Conservation (phyloP, 106 monocot genomes). For the Chionographis japonica region DNA sequence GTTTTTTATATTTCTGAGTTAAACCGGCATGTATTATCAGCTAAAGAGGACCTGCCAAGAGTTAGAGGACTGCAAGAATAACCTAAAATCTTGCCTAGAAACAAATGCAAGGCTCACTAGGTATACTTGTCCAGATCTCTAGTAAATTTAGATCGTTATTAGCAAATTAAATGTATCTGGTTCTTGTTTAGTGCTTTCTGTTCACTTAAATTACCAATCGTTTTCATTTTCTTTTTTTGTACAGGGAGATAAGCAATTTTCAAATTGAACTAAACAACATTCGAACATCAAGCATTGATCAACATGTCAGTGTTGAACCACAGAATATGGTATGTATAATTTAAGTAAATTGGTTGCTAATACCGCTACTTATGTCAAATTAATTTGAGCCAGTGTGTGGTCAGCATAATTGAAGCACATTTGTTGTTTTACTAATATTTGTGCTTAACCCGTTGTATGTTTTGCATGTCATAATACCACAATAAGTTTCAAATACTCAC, state of each 20-base stretch:
- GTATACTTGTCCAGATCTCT: constrained; percentile 19
- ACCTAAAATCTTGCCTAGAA: constrained; percentile 61
- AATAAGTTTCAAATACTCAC: background rate
- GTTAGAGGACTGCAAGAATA: constrained; percentile 66
- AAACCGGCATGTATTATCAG: constrained; percentile 26
- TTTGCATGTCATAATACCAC: background rate
- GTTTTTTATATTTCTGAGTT: background rate
- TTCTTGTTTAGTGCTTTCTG: background rate
- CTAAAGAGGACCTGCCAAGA: constrained; percentile 61
- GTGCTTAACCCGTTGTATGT: background rate
- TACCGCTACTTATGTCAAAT: background rate
- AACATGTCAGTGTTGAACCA: constrained; percentile 15
- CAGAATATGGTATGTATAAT: constrained; percentile 31
- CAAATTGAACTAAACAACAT: constrained; percentile 28
- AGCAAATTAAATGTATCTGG: background rate
- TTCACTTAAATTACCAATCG: background rate
- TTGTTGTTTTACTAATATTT: background rate
- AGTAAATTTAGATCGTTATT: background rate
- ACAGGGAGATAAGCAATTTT: constrained; percentile 64
- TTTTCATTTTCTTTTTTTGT: constrained; percentile 3
- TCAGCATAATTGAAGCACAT: too few species aligned
- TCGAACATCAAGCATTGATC: constrained; percentile 17
- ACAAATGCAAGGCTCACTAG: constrained; percentile 67
- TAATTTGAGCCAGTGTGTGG: background rate
- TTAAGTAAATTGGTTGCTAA: background rate